These are phyloP conservation scores for Eremothecium coryli DNA, from an alignment of 1,139 yeast genomes.

Conservation along the genomic window DNA sequence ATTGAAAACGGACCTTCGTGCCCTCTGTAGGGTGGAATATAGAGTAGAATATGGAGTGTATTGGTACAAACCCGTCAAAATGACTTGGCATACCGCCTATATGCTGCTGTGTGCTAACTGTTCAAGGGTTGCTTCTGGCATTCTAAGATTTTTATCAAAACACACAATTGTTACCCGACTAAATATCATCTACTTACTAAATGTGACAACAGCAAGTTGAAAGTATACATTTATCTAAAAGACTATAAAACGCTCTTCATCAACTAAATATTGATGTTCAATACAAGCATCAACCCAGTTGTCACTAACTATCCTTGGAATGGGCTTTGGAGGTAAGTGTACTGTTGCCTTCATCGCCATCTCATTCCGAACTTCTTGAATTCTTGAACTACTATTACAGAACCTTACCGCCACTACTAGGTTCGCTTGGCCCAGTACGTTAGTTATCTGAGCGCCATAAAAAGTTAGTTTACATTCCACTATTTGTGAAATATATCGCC, in stretches of 20 bases:
- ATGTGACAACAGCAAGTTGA: too few species aligned
- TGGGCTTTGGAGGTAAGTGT: conserved; percentile 19
- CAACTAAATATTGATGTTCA: conserved; percentile 35
- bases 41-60: conserved; percentile 78
- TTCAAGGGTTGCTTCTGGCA: not conserved
- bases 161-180: too few species aligned
- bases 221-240: too few species aligned
- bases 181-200: too few species aligned
- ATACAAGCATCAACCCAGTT: conserved; percentile 40
- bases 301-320: conserved; percentile 43
- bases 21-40: conserved; percentile 95
- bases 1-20: conserved; percentile 86
- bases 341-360: conserved; percentile 26
- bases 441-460: conserved; percentile 25
- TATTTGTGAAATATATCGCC: conserved; percentile 7
- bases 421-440: conserved; percentile 15
- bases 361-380: conserved; percentile 13
- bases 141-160: too few species aligned
- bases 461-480: conserved; percentile 13
- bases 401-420: conserved; percentile 20
- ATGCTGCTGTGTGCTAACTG: not conserved
- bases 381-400: conserved; percentile 1
- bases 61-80: conserved; percentile 42
- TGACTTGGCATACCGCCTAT: conserved; percentile 10
- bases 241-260: conserved; percentile 35